phyloP scores from a whole-genome alignment of 164 flowering plant genomes.

The Liquidambar formosana region DNA sequence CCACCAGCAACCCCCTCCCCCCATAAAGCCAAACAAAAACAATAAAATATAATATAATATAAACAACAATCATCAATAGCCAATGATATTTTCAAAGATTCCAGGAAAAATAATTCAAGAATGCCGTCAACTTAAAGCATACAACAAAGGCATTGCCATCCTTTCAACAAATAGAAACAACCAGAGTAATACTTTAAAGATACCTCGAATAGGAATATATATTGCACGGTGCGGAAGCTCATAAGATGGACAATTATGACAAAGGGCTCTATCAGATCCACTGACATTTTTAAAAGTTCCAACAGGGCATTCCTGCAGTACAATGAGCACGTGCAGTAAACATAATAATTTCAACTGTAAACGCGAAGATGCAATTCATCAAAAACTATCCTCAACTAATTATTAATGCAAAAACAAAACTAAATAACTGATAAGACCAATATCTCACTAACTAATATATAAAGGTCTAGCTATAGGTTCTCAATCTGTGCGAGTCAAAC shows the following conservation, averaged over 20 bases:
- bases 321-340: background rate
- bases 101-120: background rate
- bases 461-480: background rate
- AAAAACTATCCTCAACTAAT: background rate
- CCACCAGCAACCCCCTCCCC: background rate
- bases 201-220: slow-evolving; percentile 81
- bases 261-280: slow-evolving; percentile 78
- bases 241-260: slow-evolving; percentile 60
- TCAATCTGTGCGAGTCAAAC: background rate
- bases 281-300: slow-evolving; percentile 87
- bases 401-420: background rate
- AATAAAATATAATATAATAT: too few relatives aligned
- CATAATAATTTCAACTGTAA: background rate
- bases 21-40: background rate
- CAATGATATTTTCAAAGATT: background rate
- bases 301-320: slow-evolving; percentile 84
- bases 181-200: background rate
- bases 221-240: slow-evolving; percentile 89
- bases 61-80: background rate
- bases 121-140: background rate
- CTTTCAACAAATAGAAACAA: background rate
- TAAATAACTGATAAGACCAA: background rate
- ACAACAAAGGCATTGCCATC: background rate
- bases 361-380: background rate
- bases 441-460: background rate